Conservation (phyloP, 768 basidiomycete genomes). For the Lyophyllum semitale region DNA sequence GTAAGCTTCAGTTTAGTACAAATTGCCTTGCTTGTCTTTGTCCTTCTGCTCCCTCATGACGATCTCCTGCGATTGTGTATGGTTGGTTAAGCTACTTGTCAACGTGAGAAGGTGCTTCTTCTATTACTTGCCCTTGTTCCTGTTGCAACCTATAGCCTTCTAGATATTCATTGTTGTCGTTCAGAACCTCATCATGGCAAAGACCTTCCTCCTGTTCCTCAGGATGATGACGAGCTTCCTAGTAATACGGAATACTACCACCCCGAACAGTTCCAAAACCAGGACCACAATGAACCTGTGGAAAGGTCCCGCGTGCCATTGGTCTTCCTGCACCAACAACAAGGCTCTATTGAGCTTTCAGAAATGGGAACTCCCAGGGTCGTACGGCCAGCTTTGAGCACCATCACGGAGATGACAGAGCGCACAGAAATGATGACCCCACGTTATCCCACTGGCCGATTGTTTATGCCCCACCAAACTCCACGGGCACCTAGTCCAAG, state of each 20-base stretch:
- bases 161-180: slow-evolving; percentile 10
- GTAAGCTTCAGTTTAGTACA: slow-evolving; percentile 56
- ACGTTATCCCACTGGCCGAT: slow-evolving; percentile 45
- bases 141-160: slow-evolving; percentile 2
- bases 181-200: slow-evolving; percentile 16
- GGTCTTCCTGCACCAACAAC: slow-evolving; percentile 61
- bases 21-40: slow-evolving; percentile 25
- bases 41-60: slow-evolving; percentile 18
- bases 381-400: slow-evolving; percentile 48
- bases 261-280: slow-evolving; percentile 15
- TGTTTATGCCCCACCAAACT: slow-evolving; percentile 37
- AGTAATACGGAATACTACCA: slow-evolving; percentile 24
- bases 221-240: slow-evolving; percentile 8
- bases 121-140: slow-evolving; percentile 22
- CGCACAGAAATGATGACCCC: slow-evolving; percentile 60
- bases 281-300: slow-evolving; percentile 24
- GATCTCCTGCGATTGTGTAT: slow-evolving; percentile 8
- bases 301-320: slow-evolving; percentile 55
- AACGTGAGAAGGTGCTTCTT: slow-evolving; percentile 64
- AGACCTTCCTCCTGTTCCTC: slow-evolving; percentile 21
- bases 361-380: slow-evolving; percentile 28
- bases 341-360: slow-evolving; percentile 30
- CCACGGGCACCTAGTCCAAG: slow-evolving; percentile 42
- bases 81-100: slow-evolving; percentile 28
- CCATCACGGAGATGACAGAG: slow-evolving; percentile 71